Evolutionary conservation across 1,284 basidiomycete genomes (phyloP).

Genomic region (Vanrija pseudolonga): DNA sequence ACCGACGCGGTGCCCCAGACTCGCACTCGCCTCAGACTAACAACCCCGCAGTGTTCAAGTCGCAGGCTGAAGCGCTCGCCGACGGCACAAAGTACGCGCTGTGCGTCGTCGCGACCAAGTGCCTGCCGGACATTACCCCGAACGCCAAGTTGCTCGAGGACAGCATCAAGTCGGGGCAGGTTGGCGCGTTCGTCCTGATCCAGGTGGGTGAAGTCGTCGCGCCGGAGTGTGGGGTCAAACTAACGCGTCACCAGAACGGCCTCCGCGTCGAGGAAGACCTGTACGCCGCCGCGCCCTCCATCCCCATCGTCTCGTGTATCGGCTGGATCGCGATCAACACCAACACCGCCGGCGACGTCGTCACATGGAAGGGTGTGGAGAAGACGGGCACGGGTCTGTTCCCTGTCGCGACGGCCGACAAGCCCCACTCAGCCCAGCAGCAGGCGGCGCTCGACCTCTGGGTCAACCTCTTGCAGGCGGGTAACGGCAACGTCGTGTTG

Average conservation of each 20-base stretch:
- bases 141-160: slow-evolving; percentile 61
- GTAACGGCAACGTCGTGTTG: slow-evolving; percentile 20
- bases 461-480: slow-evolving; percentile 20
- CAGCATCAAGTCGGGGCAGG: slow-evolving; percentile 57
- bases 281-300: slow-evolving; percentile 53
- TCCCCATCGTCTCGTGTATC: slow-evolving; percentile 39
- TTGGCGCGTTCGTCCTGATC: slow-evolving; percentile 61
- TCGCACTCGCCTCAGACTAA: neutral
- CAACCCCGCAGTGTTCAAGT: slow-evolving; percentile 55
- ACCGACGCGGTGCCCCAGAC: neutral
- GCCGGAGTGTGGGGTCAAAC: too few species aligned
- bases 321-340: slow-evolving; percentile 39
- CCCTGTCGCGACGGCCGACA: slow-evolving; percentile 22
- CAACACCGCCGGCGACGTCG: slow-evolving; percentile 25
- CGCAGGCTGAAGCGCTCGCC: slow-evolving; percentile 57
- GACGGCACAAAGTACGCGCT: slow-evolving; percentile 60
- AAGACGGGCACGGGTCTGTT: slow-evolving; percentile 36
- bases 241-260: slow-evolving; percentile 56
- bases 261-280: slow-evolving; percentile 68
- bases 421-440: slow-evolving; percentile 16
- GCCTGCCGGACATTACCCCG: slow-evolving; percentile 63
- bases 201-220: slow-evolving; percentile 49
- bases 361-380: slow-evolving; percentile 38
- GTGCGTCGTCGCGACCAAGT: slow-evolving; percentile 68
- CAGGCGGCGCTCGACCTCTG: slow-evolving; percentile 24